phyloP scores from a whole-genome alignment of 495 filamentous ascomycete genomes.

The Sordaria brevicollis region DNA sequence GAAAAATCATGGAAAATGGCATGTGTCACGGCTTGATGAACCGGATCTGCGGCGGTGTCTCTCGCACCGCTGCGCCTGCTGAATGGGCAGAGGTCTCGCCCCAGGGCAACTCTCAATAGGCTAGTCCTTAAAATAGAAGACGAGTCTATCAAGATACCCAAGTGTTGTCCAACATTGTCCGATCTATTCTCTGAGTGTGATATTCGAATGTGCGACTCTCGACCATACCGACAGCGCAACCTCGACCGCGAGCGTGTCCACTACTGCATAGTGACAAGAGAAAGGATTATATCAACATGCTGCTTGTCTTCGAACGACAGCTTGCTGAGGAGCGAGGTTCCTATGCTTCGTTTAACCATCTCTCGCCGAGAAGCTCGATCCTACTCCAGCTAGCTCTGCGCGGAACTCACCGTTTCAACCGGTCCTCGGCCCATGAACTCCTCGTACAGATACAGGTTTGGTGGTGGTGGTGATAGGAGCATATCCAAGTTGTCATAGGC shows the following conservation, averaged over 20 bases:
- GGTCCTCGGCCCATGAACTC: not conserved
- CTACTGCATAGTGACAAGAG: too few species aligned
- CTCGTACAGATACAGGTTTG: not conserved
- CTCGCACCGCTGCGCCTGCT: not conserved
- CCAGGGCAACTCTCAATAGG: conserved; percentile 7
- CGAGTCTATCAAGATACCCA: conserved; percentile 2
- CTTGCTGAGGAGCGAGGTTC: not conserved
- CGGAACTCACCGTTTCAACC: not conserved
- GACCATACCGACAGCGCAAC: too few species aligned
- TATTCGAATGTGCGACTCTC: not conserved
- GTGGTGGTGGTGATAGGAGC: not conserved
- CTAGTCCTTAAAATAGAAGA: conserved; percentile 12
- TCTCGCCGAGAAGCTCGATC: not conserved
- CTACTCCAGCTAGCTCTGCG: not conserved
- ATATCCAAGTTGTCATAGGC: not conserved
- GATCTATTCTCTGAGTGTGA: not conserved
- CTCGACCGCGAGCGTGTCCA: not conserved
- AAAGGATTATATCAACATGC: not conserved
- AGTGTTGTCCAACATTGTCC: not conserved
- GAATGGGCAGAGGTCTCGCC: conserved; percentile 5
- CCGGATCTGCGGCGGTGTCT: not conserved
- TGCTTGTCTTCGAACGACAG: not conserved
- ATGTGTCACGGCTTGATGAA: conserved; percentile 15
- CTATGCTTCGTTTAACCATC: not conserved
- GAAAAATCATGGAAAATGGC: conserved; percentile 6